Evolutionary conservation across 495 filamentous ascomycete species (phyloP).

Genomic region (Physcia stellaris): DNA sequence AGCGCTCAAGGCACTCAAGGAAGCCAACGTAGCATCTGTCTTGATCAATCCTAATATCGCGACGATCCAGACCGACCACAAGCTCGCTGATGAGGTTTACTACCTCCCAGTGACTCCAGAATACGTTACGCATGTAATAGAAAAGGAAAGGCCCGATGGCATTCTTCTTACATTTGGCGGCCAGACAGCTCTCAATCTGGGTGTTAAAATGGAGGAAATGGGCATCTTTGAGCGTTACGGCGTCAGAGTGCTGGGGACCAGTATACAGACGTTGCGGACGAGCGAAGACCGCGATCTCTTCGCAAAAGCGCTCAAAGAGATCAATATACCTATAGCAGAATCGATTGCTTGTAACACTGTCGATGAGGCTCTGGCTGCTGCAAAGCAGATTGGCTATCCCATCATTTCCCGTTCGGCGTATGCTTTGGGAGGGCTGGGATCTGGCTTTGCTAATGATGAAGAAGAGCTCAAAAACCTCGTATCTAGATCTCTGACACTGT

Average conservation of each 20-base stretch:
- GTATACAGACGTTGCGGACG: slow-evolving; percentile 82
- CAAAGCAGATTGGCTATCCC: slow-evolving; percentile 78
- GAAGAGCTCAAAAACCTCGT: slow-evolving; percentile 89
- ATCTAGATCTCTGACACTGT: slow-evolving; percentile 83
- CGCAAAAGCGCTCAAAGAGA: slow-evolving; percentile 79
- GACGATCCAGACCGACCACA: slow-evolving; percentile 96
- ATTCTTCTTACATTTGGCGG: slow-evolving; percentile 95
- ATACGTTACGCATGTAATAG: slow-evolving; percentile 93
- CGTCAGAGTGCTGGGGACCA: slow-evolving; percentile 88
- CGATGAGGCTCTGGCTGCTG: slow-evolving; percentile 80
- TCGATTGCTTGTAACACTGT: slow-evolving; percentile 83
- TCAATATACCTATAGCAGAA: slow-evolving; percentile 92
- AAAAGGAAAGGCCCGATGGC: slow-evolving; percentile 82
- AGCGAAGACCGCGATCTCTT: slow-evolving; percentile 96
- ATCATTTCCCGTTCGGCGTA: slow-evolving; percentile 97
- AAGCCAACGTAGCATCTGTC: slow-evolving; percentile 85
- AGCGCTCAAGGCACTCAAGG: slow-evolving; percentile 92
- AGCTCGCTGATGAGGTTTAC: slow-evolving; percentile 93
- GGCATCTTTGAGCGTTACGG: slow-evolving; percentile 90
- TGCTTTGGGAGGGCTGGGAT: slow-evolving; percentile 87
- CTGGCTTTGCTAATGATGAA: slow-evolving; percentile 89
- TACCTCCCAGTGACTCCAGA: slow-evolving; percentile 95
- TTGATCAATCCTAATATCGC: slow-evolving; percentile 98
- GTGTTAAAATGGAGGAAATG: slow-evolving; percentile 94
- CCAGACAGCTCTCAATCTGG: slow-evolving; percentile 90